Evolutionary conservation across 164 flowering plant species (phyloP).

Genomic region (Liriodendron chinense): DNA sequence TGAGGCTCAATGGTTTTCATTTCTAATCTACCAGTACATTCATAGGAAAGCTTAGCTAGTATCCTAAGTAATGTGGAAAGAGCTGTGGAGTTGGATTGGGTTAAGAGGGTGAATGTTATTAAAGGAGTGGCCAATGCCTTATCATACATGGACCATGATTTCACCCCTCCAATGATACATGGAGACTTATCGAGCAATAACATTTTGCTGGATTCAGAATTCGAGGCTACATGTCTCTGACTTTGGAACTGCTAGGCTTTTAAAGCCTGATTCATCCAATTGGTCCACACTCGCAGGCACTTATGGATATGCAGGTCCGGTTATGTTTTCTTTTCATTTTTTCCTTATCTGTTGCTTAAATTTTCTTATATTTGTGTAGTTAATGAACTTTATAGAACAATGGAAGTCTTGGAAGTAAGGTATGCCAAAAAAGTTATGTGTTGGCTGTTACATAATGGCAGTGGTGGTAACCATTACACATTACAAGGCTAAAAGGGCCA

Average conservation of each 20-base stretch:
- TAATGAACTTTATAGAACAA: no score
- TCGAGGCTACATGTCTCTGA: constrained; percentile 32
- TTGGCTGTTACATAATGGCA: no score
- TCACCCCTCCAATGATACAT: constrained; percentile 31
- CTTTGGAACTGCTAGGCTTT: constrained; percentile 22
- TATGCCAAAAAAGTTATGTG: no score
- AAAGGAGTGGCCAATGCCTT: constrained; percentile 35
- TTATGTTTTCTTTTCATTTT: constrained; percentile 3
- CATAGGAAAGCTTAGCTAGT: constrained; percentile 49
- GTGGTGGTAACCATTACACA: no score
- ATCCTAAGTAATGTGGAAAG: constrained; percentile 31
- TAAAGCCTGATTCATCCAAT: no score
- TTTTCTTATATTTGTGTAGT: no score
- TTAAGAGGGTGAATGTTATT: constrained; percentile 32
- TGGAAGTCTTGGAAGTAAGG: no score
- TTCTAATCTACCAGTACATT: constrained; percentile 52
- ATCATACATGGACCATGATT: constrained; percentile 40
- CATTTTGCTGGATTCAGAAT: constrained; percentile 23
- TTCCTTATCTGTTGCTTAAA: no score
- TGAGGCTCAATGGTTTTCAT: constrained; percentile 4
- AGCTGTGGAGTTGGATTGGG: constrained; percentile 40
- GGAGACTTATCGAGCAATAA: constrained; percentile 24
- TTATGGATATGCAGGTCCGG: constrained; percentile 39
- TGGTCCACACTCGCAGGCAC: no score
- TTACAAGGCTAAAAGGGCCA: no score